Conservation (phyloP, 176 grass and related monocot genomes). For the Triticum turgidum region DNA sequence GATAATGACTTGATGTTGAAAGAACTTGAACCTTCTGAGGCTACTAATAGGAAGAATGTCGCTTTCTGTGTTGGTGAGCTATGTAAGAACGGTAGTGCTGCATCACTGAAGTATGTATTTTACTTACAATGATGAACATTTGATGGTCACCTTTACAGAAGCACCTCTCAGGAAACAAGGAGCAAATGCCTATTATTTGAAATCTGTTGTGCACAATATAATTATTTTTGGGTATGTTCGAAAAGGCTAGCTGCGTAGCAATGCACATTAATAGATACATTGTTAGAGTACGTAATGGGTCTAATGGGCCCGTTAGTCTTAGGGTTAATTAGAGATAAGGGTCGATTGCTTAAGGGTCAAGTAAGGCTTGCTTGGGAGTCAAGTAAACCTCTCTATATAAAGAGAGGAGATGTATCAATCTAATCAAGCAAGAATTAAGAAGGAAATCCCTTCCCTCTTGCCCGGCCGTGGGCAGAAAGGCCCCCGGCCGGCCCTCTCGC, state of each 20-base stretch:
- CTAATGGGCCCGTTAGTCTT: too few species aligned
- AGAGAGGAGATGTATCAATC: too few species aligned
- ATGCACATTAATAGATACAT: background rate
- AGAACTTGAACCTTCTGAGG: constrained; percentile 80
- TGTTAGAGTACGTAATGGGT: too few species aligned
- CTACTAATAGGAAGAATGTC: constrained; percentile 95
- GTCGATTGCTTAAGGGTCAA: too few species aligned
- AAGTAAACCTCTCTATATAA: too few species aligned
- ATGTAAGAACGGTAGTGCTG: constrained; percentile 77
- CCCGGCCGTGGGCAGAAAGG: too few species aligned
- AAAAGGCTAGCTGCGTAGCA: background rate
- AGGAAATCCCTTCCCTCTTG: too few species aligned
- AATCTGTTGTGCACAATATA: background rate
- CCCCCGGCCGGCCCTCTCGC: too few species aligned
- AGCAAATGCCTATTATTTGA: background rate
- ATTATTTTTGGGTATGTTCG: background rate
- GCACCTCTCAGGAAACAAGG: background rate
- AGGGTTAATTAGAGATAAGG: too few species aligned
- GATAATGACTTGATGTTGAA: constrained; percentile 97
- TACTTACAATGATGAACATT: background rate
- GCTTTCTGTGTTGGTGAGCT: constrained; percentile 94
- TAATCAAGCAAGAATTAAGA: too few species aligned
- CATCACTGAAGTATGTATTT: constrained; percentile 67
- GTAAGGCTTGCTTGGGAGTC: too few species aligned
- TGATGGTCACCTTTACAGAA: background rate